These are phyloP conservation scores for Anastatica hierochuntica DNA, from an alignment of 345 rosid species.

Conservation along the genomic window DNA sequence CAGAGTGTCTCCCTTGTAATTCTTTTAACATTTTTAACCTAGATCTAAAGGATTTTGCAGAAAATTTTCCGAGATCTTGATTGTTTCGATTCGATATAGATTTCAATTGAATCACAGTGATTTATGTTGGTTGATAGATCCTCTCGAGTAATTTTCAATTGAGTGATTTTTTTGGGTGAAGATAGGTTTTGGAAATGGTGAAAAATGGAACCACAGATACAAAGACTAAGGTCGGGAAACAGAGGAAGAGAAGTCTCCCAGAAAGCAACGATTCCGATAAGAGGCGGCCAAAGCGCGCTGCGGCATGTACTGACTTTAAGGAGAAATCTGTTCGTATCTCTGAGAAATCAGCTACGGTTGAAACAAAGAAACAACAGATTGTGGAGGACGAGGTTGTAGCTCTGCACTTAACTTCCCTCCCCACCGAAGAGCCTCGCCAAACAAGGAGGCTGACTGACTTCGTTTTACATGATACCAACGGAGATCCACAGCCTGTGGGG, in stretches of 20 bases:
- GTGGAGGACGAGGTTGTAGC: conserved; percentile 50
- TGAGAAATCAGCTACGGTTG: conserved; percentile 35
- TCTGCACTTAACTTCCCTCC: conserved; percentile 26
- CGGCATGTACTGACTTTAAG: conserved; percentile 60
- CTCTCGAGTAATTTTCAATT: background rate
- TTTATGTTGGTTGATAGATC: background rate
- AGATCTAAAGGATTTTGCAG: background rate
- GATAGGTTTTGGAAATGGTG: conserved; percentile 2
- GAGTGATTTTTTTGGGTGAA: background rate
- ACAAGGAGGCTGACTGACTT: conserved; percentile 55
- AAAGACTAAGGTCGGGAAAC: conserved; percentile 8
- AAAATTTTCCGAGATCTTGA: background rate
- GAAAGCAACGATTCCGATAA: conserved; percentile 15
- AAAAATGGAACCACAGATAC: conserved; percentile 7
- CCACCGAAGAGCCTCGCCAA: conserved; percentile 26
- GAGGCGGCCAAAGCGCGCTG: conserved; percentile 66
- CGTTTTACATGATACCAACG: conserved; percentile 33
- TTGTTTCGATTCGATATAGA: background rate
- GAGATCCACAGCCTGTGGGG: conserved; percentile 37
- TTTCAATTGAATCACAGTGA: background rate
- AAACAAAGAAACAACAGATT: conserved; percentile 32
- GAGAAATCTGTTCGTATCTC: conserved; percentile 39
- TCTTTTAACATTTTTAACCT: background rate
- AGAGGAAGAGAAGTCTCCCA: conserved; percentile 28
- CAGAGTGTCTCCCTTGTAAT: background rate